phyloP scores from a whole-genome alignment of 306 rosid genomes.

The Casuarina cunninghamiana region DNA sequence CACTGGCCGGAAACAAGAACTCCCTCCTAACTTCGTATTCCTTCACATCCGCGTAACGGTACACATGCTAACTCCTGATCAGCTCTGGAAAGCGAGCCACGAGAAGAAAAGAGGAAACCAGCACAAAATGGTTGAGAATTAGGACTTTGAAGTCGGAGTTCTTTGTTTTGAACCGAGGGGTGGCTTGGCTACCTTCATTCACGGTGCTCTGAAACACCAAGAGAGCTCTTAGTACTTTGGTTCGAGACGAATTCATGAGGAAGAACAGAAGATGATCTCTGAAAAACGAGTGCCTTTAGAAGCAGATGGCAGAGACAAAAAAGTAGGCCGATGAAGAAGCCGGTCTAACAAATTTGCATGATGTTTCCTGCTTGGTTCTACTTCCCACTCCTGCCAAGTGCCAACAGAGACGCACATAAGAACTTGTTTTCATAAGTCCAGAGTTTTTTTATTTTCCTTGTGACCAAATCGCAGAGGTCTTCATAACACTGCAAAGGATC shows the following conservation, averaged over 20 bases:
- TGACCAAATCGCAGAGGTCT: too few species aligned
- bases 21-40: constrained; percentile 58
- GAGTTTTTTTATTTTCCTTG: too few species aligned
- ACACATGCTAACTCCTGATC: constrained; percentile 77
- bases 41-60: constrained; percentile 41
- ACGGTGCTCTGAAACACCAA: constrained; percentile 59
- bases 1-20: constrained; percentile 50
- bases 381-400: not conserved
- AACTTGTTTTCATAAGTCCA: too few species aligned
- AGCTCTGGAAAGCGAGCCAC: constrained; percentile 41
- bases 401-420: too few species aligned
- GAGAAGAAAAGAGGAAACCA: constrained; percentile 3
- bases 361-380: constrained; percentile 2
- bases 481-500: too few species aligned
- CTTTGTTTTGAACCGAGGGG: not conserved
- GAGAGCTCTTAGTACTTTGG: constrained; percentile 45
- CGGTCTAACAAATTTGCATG: constrained; percentile 20
- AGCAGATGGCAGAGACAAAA: not conserved
- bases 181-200: constrained; percentile 40
- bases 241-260: constrained; percentile 50
- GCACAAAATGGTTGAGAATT: not conserved
- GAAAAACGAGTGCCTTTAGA: not conserved
- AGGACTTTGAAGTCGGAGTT: not conserved
- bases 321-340: constrained; percentile 15
- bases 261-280: constrained; percentile 3